Percentiles rank a stretch among this genome's conserved stretches.
These are phyloP conservation scores for Thymus quinquecostatus DNA, from an alignment of 257 asterid genomes.

Conservation along the genomic window DNA sequence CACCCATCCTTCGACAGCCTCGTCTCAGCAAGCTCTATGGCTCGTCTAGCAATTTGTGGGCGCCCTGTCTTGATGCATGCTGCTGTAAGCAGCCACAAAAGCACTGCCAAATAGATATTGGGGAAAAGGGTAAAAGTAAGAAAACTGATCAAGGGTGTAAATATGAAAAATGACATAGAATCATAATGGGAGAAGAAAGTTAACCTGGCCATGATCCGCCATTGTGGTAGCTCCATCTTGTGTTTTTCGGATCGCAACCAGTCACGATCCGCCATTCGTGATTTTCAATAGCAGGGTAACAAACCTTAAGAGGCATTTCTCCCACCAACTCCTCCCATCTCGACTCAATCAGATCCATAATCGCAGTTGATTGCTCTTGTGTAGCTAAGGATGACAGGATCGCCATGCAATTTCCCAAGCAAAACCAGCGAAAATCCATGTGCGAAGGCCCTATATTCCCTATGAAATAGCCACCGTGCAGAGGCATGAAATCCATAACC, in stretches of 20 bases:
- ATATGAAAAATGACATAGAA: not conserved
- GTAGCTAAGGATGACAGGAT: slow-evolving; percentile 57
- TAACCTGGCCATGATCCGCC: slow-evolving; percentile 68
- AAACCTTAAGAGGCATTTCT: slow-evolving; percentile 59
- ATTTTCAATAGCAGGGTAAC: slow-evolving; percentile 59
- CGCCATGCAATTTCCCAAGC: slow-evolving; percentile 58
- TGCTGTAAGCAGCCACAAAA: slow-evolving; percentile 57
- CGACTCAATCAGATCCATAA: slow-evolving; percentile 59
- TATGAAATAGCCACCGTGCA: slow-evolving; percentile 53
- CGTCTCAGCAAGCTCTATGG: slow-evolving; percentile 53
- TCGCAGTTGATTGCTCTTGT: slow-evolving; percentile 48
- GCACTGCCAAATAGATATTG: slow-evolving; percentile 32
- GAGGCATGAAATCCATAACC: slow-evolving; percentile 60
- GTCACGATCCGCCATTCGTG: slow-evolving; percentile 61
- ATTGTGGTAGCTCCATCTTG: slow-evolving; percentile 61
- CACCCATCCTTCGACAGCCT: slow-evolving; percentile 49
- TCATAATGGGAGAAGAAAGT: not conserved
- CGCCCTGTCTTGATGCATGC: slow-evolving; percentile 62
- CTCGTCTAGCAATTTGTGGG: slow-evolving; percentile 54
- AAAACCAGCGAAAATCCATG: slow-evolving; percentile 66
- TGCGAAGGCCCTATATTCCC: slow-evolving; percentile 56
- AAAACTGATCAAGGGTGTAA: too few relatives aligned
- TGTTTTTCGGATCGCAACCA: slow-evolving; percentile 59
- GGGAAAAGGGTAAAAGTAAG: too few relatives aligned
- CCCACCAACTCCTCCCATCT: slow-evolving; percentile 61